Conservation (phyloP, 208 protist genomes). For the Leishmania tropica region DNA sequence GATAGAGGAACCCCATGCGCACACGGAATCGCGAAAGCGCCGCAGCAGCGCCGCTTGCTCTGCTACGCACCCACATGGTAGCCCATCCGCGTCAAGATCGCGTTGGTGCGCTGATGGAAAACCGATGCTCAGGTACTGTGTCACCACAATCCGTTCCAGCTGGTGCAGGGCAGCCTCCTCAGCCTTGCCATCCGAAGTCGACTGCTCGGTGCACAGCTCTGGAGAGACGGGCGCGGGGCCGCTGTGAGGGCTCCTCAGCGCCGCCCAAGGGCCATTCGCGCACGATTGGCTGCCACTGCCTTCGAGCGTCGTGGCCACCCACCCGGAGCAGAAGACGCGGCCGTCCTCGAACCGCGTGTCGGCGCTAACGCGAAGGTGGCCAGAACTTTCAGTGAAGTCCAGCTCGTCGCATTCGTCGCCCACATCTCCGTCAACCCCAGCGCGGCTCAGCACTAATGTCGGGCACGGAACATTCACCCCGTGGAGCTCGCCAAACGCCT, state of each 20-base stretch:
- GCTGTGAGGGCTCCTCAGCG: neutral
- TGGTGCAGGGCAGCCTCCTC: neutral
- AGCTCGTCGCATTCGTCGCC: neutral
- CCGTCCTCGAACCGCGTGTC: conserved; percentile 4
- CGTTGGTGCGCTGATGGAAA: neutral
- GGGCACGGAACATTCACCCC: neutral
- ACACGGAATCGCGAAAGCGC: conserved; percentile 25
- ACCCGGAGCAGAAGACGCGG: conserved; percentile 27
- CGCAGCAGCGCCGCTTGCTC: conserved; percentile 13
- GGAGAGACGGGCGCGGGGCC: neutral
- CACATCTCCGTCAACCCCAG: neutral
- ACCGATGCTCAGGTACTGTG: conserved; percentile 24
- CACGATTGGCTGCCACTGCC: neutral
- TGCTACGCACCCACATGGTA: neutral
- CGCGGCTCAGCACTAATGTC: conserved; percentile 25
- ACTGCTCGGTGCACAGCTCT: neutral
- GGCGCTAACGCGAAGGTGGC: too few relatives aligned
- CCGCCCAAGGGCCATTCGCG: neutral
- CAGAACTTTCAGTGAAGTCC: neutral
- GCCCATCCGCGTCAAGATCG: neutral
- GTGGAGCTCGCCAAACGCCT: conserved; percentile 16
- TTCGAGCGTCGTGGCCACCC: conserved; percentile 14
- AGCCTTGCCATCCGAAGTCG: neutral
- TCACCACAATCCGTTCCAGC: conserved; percentile 8
- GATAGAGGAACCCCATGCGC: conserved; percentile 8